phyloP scores from a whole-genome alignment of 345 rosid species.

The Schrenkiella parvula region DNA sequence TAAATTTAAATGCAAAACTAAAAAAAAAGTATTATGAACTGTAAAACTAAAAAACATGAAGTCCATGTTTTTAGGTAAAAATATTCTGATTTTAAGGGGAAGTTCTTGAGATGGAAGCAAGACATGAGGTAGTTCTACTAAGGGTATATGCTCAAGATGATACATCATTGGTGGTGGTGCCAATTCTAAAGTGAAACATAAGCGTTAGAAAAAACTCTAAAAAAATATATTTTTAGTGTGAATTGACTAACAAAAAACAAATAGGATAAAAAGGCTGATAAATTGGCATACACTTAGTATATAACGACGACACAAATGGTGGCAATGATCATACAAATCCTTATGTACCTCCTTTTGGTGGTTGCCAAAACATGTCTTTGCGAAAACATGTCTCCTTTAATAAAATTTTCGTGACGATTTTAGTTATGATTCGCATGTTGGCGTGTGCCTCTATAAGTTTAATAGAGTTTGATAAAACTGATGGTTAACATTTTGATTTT shows the following conservation, averaged over 20 bases:
- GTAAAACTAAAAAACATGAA: too few species aligned
- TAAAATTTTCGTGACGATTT: conserved; percentile 48
- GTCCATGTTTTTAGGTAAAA: too few species aligned
- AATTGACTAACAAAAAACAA: not conserved
- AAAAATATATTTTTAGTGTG: not conserved
- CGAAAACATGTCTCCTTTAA: conserved; percentile 46
- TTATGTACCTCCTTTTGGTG: not conserved
- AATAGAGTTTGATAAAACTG: conserved; percentile 41
- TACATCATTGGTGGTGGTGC: not conserved
- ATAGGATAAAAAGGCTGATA: not conserved
- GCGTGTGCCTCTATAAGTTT: conserved; percentile 50
- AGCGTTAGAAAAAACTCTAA: not conserved
- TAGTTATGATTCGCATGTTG: conserved; percentile 51
- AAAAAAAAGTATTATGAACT: too few species aligned
- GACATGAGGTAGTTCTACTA: not conserved
- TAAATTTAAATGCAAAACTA: too few species aligned
- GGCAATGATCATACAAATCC: not conserved
- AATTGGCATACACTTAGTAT: not conserved
- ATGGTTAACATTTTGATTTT: conserved; percentile 51
- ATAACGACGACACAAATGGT: not conserved
- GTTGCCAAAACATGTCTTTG: too few species aligned
- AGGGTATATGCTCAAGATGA: not conserved
- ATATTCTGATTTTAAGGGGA: too few species aligned
- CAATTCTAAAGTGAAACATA: not conserved
- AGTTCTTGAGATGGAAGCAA: not conserved